Conservation (phyloP, 2,329 filamentous ascomycete species). For the Aureobasidium pullulans region DNA sequence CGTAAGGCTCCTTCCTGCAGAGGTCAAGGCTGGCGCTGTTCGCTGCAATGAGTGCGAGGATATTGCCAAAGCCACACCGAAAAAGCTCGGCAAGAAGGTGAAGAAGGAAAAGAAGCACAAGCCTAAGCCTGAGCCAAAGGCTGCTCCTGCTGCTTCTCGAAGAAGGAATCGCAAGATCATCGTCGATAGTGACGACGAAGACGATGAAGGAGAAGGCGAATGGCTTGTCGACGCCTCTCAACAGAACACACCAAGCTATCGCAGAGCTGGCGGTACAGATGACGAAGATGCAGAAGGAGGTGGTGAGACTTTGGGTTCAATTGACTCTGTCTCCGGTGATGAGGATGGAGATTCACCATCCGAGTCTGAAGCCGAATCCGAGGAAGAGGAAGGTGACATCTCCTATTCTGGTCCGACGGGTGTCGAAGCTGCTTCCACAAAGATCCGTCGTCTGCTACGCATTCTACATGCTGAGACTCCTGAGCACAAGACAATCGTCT, state of each 20-base stretch:
- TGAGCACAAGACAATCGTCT: slow-evolving; percentile 94
- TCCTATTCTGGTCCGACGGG: slow-evolving; percentile 22
- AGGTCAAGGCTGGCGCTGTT: slow-evolving; percentile 45
- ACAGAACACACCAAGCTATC: slow-evolving; percentile 50
- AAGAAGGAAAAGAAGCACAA: slow-evolving; percentile 21
- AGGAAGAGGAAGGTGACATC: slow-evolving; percentile 32
- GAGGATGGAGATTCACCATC: slow-evolving; percentile 38
- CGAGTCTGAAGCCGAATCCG: slow-evolving; percentile 32
- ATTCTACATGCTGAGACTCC: slow-evolving; percentile 72
- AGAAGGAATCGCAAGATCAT: slow-evolving; percentile 49
- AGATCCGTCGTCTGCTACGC: slow-evolving; percentile 77
- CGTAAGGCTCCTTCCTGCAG: slow-evolving; percentile 53
- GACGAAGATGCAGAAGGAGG: slow-evolving; percentile 84
- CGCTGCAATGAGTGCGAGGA: slow-evolving; percentile 68
- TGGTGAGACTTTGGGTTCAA: slow-evolving; percentile 67
- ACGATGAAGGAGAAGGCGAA: slow-evolving; percentile 59
- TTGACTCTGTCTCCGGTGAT: slow-evolving; percentile 57
- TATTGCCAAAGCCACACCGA: slow-evolving; percentile 22
- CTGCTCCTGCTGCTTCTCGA: slow-evolving; percentile 29
- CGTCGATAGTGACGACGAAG: slow-evolving; percentile 57
- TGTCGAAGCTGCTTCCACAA: slow-evolving; percentile 56
- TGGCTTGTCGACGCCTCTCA: slow-evolving; percentile 72
- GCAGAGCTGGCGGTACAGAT: slow-evolving; percentile 67
- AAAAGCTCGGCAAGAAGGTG: slow-evolving; percentile 20
- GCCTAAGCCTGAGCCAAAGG: slow-evolving; percentile 24